Conservation (phyloP, 257 asterid genomes). For the Perilla frutescens region DNA sequence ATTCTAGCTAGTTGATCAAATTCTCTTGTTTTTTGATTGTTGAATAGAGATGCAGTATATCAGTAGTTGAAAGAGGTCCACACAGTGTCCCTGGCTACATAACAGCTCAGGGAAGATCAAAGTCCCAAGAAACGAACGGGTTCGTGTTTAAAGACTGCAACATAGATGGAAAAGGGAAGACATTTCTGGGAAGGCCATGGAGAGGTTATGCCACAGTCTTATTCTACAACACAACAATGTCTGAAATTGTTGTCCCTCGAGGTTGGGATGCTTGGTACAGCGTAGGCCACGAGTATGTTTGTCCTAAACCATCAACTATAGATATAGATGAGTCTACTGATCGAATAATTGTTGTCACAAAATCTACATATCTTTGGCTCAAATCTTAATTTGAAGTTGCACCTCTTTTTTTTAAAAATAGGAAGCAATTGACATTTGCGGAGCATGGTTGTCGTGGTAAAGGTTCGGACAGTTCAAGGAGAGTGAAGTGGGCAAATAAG, state of each 20-base stretch:
- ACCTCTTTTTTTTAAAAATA: conserved; percentile 9
- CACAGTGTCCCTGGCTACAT: conserved; percentile 58
- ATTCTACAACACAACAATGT: conserved; percentile 60
- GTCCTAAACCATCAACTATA: neutral
- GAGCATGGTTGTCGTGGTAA: conserved; percentile 60
- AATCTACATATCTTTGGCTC: neutral
- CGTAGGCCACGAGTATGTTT: conserved; percentile 58
- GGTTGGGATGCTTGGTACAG: conserved; percentile 73
- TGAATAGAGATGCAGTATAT: conserved; percentile 59
- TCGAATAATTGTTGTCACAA: too few species aligned
- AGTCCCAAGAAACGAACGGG: conserved; percentile 40
- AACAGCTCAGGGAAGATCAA: conserved; percentile 70
- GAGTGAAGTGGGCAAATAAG: conserved; percentile 65
- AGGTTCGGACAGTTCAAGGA: conserved; percentile 52
- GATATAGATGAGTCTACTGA: too few species aligned
- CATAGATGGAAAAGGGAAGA: conserved; percentile 47
- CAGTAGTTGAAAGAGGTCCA: conserved; percentile 45
- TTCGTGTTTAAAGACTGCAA: conserved; percentile 56
- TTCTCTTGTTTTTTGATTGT: neutral
- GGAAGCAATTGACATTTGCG: conserved; percentile 59
- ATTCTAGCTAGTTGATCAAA: neutral
- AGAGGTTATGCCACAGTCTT: conserved; percentile 67
- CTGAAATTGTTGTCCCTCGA: conserved; percentile 50
- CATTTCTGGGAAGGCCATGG: conserved; percentile 79
- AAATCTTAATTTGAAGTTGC: neutral